Evolutionary conservation across 2,329 filamentous ascomycete species (phyloP).

Genomic region (Anthostomella pinea): DNA sequence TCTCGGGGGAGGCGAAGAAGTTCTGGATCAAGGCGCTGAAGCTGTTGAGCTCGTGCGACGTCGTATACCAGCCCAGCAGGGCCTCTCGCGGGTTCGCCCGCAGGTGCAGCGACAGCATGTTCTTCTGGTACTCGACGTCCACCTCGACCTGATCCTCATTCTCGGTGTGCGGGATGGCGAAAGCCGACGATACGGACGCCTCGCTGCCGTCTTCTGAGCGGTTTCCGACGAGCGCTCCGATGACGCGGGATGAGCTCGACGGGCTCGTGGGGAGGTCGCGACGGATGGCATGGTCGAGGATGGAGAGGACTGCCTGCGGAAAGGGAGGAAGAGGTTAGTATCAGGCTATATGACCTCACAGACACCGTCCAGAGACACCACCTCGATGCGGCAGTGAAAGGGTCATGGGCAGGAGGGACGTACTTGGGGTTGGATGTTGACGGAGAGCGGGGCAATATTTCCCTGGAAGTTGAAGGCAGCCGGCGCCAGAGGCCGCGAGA

Average conservation of each 20-base stretch:
- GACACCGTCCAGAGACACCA: too few relatives aligned
- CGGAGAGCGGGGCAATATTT: constrained; percentile 86
- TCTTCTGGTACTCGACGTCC: constrained; percentile 99
- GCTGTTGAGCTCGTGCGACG: constrained; percentile 92
- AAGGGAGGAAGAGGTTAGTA: constrained; percentile 3
- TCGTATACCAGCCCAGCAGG: constrained; percentile 97
- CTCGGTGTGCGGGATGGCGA: constrained; percentile 97
- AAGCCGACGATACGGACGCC: constrained; percentile 92
- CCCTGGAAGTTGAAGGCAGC: constrained; percentile 74
- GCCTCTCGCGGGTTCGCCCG: constrained; percentile 92
- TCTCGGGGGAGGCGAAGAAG: constrained; percentile 96
- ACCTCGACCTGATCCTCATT: constrained; percentile 98
- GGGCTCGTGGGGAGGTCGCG: constrained; percentile 73
- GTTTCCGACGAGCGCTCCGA: constrained; percentile 89
- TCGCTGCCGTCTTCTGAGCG: constrained; percentile 96
- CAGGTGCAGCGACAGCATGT: constrained; percentile 93
- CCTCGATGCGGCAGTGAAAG: too few relatives aligned
- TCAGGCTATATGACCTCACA: too few relatives aligned
- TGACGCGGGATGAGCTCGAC: constrained; percentile 76
- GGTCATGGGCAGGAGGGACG: too few relatives aligned
- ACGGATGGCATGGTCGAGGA: constrained; percentile 92
- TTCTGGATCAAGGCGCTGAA: constrained; percentile 99
- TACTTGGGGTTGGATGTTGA: constrained; percentile 95
- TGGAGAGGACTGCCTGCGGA: constrained; percentile 63
- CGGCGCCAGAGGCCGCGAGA: constrained; percentile 87